Evolutionary conservation across 768 basidiomycete species (phyloP), one percentile per base, ranked within the genome.

Genomic region (Terana coerulea): DNA sequence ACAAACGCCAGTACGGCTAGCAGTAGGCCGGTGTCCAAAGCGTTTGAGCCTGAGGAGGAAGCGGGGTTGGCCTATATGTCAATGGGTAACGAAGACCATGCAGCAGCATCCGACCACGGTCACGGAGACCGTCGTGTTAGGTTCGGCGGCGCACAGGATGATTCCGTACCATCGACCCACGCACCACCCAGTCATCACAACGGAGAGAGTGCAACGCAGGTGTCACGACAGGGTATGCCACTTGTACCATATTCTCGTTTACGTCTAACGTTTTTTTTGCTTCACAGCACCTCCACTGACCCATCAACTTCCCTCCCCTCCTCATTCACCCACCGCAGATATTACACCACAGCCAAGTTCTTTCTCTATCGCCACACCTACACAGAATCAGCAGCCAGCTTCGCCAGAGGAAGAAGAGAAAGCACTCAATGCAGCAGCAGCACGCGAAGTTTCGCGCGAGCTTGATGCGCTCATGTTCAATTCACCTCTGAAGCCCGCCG

Each of bases 361-460:
- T 40, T 40, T 14, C 39, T 7, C 36, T 37, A 40, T 22, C 21
- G 39, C 15, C 25, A 15, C 19, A 5, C 19, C 21, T 22, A 15
- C 39, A 5, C 39, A 40, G 25, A 40, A 15, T 5, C 39, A 11
- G 10, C 5, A 33, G 4, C 43, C 33, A 1, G 21, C 26, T 2
- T 40, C 46, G 12, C 44, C 43, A 25, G 29, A 53, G 41, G 72
- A 76, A 7, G 77, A 83, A 10, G 83, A 85, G 56, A 69, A 64
- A 3, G 72, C 71, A n/a, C 72, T 79, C 25, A 80, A 84, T 57
- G 80, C 78, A 1, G 87, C 86, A 15, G 86, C 83, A 24, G 85
- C 85, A 4, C 75, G 80, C 15, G 86, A 86, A 62, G 74, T 90
- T 1, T 77, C 77, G 11, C 75, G 79, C 11, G 88, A 87, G 60